Evolutionary conservation across 257 asterid species (phyloP).

Genomic region (Salvia rosmarinus): DNA sequence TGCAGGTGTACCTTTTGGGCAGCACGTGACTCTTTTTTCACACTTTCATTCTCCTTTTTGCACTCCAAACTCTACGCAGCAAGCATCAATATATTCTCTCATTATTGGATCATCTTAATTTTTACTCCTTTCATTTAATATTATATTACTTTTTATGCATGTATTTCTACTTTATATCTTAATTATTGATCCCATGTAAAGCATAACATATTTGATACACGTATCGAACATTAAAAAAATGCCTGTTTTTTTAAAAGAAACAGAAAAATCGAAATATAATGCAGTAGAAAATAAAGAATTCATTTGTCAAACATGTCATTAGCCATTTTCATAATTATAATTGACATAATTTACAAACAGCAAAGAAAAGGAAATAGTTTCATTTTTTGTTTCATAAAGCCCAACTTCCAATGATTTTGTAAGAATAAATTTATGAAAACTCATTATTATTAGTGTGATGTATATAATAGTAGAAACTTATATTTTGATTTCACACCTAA

Average conservation of each 20-base stretch:
- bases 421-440: neutral
- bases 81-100: slow-evolving; percentile 60
- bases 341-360: too few relatives aligned
- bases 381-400: too few relatives aligned
- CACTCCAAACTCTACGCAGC: slow-evolving; percentile 43
- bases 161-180: neutral
- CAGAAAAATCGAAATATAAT: too few relatives aligned
- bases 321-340: too few relatives aligned
- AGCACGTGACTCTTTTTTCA: slow-evolving; percentile 56
- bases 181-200: neutral
- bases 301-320: too few relatives aligned
- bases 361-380: too few relatives aligned
- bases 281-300: too few relatives aligned
- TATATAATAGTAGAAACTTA: too few relatives aligned
- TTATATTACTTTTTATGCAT: neutral
- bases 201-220: neutral
- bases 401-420: neutral
- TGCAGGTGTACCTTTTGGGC: slow-evolving; percentile 43
- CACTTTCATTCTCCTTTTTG: slow-evolving; percentile 36
- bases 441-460: too few relatives aligned
- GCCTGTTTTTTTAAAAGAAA: too few relatives aligned
- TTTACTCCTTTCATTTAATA: neutral
- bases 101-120: slow-evolving; percentile 34
- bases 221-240: neutral
- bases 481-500: too few relatives aligned